phyloP scores from a whole-genome alignment of 78 protist species.

The Speleostelium caveatum region DNA sequence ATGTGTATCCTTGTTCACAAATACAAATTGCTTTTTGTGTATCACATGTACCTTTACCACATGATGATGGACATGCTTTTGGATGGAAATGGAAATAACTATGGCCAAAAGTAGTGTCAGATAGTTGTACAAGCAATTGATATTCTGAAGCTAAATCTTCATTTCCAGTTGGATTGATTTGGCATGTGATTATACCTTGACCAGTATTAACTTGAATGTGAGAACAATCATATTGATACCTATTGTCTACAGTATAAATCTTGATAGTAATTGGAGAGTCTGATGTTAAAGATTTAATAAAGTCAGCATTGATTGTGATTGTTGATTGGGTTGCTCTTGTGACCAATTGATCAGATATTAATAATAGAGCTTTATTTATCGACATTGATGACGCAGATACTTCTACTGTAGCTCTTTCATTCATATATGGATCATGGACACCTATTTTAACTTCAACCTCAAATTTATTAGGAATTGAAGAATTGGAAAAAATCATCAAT shows the following conservation, averaged over 20 bases:
- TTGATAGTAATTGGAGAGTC: neutral
- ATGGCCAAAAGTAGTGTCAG: neutral
- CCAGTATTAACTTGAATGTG: neutral
- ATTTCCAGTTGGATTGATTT: neutral
- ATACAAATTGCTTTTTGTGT: neutral
- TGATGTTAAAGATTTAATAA: neutral
- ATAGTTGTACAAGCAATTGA: neutral
- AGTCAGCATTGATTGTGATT: neutral
- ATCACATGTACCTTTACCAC: constrained; percentile 18
- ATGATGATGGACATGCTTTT: constrained; percentile 3
- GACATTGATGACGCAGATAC: neutral
- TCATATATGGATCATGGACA: neutral
- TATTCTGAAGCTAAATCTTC: neutral
- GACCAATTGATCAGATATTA: neutral
- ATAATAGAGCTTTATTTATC: neutral
- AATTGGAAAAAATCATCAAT: neutral
- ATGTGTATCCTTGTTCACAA: neutral
- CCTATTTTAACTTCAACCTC: neutral
- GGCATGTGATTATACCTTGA: neutral
- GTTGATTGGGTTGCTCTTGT: neutral
- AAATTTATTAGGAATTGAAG: no score
- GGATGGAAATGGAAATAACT: neutral
- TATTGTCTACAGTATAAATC: neutral
- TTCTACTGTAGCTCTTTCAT: neutral
- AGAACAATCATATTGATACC: neutral